A percentile compares a stretch with the other conserved stretches of the same genome.
Evolutionary conservation across 805 yeast species (phyloP).

Genomic region (Jamesozyma rosinii): DNA sequence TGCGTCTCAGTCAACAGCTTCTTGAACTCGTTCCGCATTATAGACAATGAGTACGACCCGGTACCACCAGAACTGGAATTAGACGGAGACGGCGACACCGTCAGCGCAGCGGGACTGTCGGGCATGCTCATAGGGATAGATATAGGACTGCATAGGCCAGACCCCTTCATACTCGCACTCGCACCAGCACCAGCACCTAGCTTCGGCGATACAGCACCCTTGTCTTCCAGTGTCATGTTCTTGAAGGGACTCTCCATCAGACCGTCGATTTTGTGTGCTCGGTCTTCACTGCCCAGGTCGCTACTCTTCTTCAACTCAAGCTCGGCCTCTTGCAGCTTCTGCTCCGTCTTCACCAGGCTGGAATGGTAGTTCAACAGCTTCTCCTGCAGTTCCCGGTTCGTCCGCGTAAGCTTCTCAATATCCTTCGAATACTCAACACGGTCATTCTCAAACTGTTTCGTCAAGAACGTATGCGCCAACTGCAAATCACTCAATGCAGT

Average conservation of each 20-base stretch:
- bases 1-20: slow-evolving; percentile 55
- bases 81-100: neutral
- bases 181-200: neutral
- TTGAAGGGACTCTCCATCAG: slow-evolving; percentile 23
- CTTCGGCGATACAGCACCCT: neutral
- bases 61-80: neutral
- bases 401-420: slow-evolving; percentile 45
- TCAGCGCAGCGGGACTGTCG: neutral
- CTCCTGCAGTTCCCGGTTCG: slow-evolving; percentile 43
- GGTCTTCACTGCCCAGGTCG: slow-evolving; percentile 13
- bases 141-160: neutral
- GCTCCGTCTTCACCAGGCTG: slow-evolving; percentile 20
- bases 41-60: slow-evolving; percentile 38
- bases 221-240: neutral
- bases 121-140: neutral
- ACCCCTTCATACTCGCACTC: neutral
- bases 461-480: slow-evolving; percentile 59
- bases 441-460: slow-evolving; percentile 60
- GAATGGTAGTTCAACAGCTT: slow-evolving; percentile 36
- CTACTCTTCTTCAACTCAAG: slow-evolving; percentile 29
- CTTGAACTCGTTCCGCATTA: slow-evolving; percentile 60
- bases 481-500: slow-evolving; percentile 62
- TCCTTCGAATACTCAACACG: slow-evolving; percentile 45
- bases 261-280: slow-evolving; percentile 30
- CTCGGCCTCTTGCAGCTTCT: slow-evolving; percentile 31